A percentile compares a stretch with the other conserved stretches of the same genome.
phyloP scores from a whole-genome alignment of 768 basidiomycete genomes.

The Pilatotrama ljubarskyi region DNA sequence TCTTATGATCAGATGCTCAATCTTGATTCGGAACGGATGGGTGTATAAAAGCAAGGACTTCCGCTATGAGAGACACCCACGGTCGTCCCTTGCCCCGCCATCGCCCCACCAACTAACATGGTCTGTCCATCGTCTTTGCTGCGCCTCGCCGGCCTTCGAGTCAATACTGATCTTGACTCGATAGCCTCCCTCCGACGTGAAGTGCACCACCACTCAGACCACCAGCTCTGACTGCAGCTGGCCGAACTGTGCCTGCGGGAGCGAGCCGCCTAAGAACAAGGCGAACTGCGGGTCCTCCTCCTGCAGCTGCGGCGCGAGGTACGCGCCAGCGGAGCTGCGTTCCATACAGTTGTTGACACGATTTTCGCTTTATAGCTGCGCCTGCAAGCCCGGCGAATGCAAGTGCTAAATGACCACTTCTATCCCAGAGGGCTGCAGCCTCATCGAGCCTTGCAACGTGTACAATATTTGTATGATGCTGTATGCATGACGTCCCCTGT shows the following conservation, averaged over 20 bases:
- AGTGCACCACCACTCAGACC: constrained; percentile 23
- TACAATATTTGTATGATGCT: constrained; percentile 12
- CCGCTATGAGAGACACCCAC: neutral
- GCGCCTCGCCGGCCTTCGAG: neutral
- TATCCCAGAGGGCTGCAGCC: neutral
- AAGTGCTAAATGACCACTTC: constrained; percentile 16
- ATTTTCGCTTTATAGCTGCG: constrained; percentile 20
- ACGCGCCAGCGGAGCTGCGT: neutral
- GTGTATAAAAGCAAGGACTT: neutral
- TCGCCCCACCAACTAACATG: constrained; percentile 1
- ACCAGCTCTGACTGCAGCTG: constrained; percentile 30
- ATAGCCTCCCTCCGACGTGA: constrained; percentile 21
- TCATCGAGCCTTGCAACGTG: neutral
- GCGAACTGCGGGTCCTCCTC: constrained; percentile 15
- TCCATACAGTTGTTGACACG: neutral
- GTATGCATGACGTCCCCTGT: too few relatives aligned
- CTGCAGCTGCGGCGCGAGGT: constrained; percentile 18
- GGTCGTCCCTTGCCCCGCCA: neutral
- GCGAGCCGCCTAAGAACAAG: constrained; percentile 38
- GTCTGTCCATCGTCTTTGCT: neutral
- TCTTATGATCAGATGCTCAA: constrained; percentile 13
- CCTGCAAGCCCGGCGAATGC: constrained; percentile 24
- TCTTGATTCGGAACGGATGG: neutral
- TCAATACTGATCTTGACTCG: neutral
- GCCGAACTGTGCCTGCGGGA: constrained; percentile 34